Evolutionary conservation across 306 rosid genomes (phyloP).

Genomic region (Quercus variabilis): DNA sequence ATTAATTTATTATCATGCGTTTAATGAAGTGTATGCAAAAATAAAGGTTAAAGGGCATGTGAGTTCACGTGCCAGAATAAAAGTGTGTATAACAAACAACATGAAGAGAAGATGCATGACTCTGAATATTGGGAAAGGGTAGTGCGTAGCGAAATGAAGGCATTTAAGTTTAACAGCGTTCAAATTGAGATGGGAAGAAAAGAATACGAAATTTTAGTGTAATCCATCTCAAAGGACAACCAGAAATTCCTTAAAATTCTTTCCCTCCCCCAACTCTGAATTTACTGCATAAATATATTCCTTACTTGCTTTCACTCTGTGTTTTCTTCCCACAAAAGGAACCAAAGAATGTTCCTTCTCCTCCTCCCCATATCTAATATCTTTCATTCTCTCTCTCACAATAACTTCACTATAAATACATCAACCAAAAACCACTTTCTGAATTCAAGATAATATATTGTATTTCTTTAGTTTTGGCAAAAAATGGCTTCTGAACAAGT

Average conservation of each 20-base stretch:
- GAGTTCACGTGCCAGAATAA: no score
- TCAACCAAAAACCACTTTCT: conserved; percentile 7
- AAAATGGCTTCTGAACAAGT: conserved; percentile 55
- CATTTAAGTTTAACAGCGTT: conserved; percentile 1
- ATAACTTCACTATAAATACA: conserved; percentile 29
- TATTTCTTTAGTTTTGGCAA: conserved; percentile 5
- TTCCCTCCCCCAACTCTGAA: conserved; percentile 34
- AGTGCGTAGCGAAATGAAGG: background rate
- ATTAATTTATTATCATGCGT: no score
- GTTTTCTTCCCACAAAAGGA: conserved; percentile 26
- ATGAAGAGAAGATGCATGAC: no score
- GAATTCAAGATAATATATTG: background rate
- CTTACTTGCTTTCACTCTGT: conserved; percentile 51
- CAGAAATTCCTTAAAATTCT: conserved; percentile 42
- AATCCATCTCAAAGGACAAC: conserved; percentile 9
- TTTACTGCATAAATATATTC: conserved; percentile 46
- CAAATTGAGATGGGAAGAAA: conserved; percentile 38
- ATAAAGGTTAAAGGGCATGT: no score
- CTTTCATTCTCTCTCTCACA: background rate
- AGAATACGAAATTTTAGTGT: conserved; percentile 27
- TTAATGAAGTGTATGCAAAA: no score
- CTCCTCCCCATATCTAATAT: conserved; percentile 1
- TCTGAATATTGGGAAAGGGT: background rate
- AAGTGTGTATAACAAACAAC: no score
- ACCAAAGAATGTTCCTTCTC: conserved; percentile 33